Conservation (phyloP, 164 flowering plant genomes). For the Chloranthus sessilifolius region DNA sequence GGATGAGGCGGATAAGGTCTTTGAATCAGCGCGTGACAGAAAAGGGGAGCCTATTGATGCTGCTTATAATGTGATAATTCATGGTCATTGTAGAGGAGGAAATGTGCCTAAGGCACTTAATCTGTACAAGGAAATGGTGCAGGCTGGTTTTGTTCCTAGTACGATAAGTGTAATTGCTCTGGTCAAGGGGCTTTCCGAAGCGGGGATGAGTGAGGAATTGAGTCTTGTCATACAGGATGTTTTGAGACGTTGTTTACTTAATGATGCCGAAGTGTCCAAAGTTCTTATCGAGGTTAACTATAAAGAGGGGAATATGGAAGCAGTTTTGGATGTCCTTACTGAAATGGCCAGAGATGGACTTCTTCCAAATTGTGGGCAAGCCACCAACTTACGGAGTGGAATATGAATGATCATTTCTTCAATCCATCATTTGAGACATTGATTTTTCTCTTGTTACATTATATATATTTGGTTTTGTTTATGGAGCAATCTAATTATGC, state of each 20-base stretch:
- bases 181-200: slow-evolving; percentile 44
- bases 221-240: slow-evolving; percentile 35
- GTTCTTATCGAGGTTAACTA: slow-evolving; percentile 64
- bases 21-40: slow-evolving; percentile 42
- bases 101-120: slow-evolving; percentile 46
- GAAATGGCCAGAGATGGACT: slow-evolving; percentile 84
- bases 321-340: slow-evolving; percentile 47
- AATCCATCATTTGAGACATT: not conserved
- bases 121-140: slow-evolving; percentile 59
- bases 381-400: slow-evolving; percentile 10
- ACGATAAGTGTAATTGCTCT: slow-evolving; percentile 53
- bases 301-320: slow-evolving; percentile 81
- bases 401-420: not conserved
- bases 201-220: slow-evolving; percentile 55
- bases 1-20: slow-evolving; percentile 73
- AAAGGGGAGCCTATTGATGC: slow-evolving; percentile 48
- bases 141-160: slow-evolving; percentile 47
- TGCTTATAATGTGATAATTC: slow-evolving; percentile 68
- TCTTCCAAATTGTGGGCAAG: slow-evolving; percentile 55
- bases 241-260: slow-evolving; percentile 47
- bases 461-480: not conserved
- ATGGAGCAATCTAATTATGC: too few species aligned
- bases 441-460: not conserved
- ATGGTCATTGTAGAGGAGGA: slow-evolving; percentile 71
- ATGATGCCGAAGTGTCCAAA: slow-evolving; percentile 69